Percentiles rank a stretch among this genome's conserved stretches.
These are phyloP conservation scores for Aspergillus sp. DNA, from an alignment of 2,329 filamentous ascomycete species.

Conservation along the genomic window DNA sequence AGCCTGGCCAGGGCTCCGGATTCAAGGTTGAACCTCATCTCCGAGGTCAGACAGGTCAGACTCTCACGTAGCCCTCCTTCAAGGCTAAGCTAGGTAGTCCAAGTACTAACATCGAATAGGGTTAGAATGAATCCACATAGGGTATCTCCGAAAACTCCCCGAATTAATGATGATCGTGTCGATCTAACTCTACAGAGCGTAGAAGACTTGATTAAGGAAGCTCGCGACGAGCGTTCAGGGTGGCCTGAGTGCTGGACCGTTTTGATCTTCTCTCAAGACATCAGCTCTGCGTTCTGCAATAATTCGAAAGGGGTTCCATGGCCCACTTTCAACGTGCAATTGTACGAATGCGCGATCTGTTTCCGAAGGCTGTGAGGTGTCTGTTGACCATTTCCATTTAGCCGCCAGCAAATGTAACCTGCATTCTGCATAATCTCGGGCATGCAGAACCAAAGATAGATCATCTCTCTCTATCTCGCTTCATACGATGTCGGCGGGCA, in stretches of 20 bases:
- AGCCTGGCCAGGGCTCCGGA: no score
- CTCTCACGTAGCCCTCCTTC: not conserved
- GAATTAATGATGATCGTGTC: conserved; percentile 1
- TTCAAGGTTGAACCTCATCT: no score
- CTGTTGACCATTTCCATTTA: not conserved
- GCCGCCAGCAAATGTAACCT: not conserved
- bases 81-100: not conserved
- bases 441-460: not conserved
- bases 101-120: not conserved
- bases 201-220: not conserved
- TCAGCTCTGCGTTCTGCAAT: not conserved
- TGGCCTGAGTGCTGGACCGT: not conserved
- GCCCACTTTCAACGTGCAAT: not conserved
- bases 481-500: not conserved
- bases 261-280: not conserved
- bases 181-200: not conserved
- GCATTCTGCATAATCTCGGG: not conserved
- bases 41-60: not conserved
- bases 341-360: not conserved
- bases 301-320: not conserved
- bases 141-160: conserved; percentile 3
- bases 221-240: not conserved
- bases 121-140: not conserved
- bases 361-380: not conserved
- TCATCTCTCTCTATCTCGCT: not conserved